Evolutionary conservation across 176 grass and related monocot genomes (phyloP).

Genomic region (Stipa capillata): DNA sequence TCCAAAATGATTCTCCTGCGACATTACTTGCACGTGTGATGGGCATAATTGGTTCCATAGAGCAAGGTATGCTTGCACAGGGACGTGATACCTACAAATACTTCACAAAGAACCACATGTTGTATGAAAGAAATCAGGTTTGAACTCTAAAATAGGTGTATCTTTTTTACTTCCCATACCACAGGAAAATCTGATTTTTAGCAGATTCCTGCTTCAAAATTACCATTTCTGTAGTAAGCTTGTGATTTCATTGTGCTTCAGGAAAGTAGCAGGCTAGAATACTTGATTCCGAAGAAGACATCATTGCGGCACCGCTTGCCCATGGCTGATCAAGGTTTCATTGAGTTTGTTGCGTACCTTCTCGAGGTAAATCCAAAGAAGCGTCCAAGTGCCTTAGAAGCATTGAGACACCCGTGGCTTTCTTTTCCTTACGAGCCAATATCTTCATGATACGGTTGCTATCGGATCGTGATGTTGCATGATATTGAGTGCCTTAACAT

Average conservation of each 20-base stretch:
- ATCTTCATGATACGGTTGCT: slow-evolving; percentile 63
- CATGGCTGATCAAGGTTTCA: slow-evolving; percentile 95
- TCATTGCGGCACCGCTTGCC: slow-evolving; percentile 70
- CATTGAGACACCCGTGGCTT: slow-evolving; percentile 97
- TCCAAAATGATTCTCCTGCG: slow-evolving; percentile 98
- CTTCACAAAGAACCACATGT: slow-evolving; percentile 98
- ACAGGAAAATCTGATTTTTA: not conserved
- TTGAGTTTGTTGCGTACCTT: slow-evolving; percentile 84
- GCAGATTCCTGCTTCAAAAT: not conserved
- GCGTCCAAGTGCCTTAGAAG: slow-evolving; percentile 79
- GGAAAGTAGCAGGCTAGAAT: slow-evolving; percentile 91
- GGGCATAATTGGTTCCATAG: slow-evolving; percentile 83
- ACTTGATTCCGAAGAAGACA: slow-evolving; percentile 94
- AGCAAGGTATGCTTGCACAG: slow-evolving; percentile 97
- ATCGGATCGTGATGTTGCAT: not conserved
- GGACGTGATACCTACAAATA: slow-evolving; percentile 96
- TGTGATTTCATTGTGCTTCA: slow-evolving; percentile 35
- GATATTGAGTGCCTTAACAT: slow-evolving; percentile 16
- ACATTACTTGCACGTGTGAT: slow-evolving; percentile 90
- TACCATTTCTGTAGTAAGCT: slow-evolving; percentile 1
- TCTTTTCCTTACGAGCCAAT: slow-evolving; percentile 98
- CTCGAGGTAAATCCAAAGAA: slow-evolving; percentile 93
- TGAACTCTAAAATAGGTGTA: slow-evolving; percentile 8
- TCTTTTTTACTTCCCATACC: not conserved
- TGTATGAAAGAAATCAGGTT: slow-evolving; percentile 99